These are phyloP conservation scores for Trichophyton rubrum DNA, from an alignment of 2,329 filamentous ascomycete species.

Conservation along the genomic window DNA sequence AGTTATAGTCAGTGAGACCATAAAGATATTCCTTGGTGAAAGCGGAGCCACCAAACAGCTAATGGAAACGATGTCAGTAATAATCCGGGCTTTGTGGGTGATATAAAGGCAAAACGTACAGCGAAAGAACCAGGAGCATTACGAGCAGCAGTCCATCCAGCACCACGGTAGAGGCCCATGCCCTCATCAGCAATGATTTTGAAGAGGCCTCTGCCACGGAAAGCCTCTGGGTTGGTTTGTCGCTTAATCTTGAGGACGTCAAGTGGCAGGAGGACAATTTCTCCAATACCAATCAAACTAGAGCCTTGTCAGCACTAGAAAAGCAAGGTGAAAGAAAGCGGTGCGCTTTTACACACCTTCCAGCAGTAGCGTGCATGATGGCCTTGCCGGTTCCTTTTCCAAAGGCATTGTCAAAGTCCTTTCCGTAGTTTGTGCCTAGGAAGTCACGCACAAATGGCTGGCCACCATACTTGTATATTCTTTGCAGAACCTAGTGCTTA, in stretches of 20 bases:
- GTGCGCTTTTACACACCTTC: constrained; percentile 47
- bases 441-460: constrained; percentile 92
- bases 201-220: constrained; percentile 82
- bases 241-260: constrained; percentile 99
- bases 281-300: constrained; percentile 89
- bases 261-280: constrained; percentile 86
- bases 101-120: constrained; percentile 42
- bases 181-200: constrained; percentile 88
- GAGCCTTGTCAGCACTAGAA: constrained; percentile 10
- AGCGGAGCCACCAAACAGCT: constrained; percentile 94
- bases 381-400: constrained; percentile 97
- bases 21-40: constrained; percentile 97
- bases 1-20: constrained; percentile 85
- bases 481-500: constrained; percentile 57
- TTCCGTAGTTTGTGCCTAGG: constrained; percentile 64
- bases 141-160: constrained; percentile 92
- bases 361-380: constrained; percentile 92
- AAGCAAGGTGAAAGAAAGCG: background rate
- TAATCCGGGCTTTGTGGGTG: constrained; percentile 16
- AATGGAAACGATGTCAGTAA: constrained; percentile 10
- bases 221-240: constrained; percentile 97
- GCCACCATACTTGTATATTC: constrained; percentile 97
- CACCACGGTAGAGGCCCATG: constrained; percentile 88
- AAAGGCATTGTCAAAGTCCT: constrained; percentile 75
- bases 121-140: constrained; percentile 97